These are phyloP conservation scores for Umbellularia californica DNA, from an alignment of 164 flowering plant species.

Conservation along the genomic window DNA sequence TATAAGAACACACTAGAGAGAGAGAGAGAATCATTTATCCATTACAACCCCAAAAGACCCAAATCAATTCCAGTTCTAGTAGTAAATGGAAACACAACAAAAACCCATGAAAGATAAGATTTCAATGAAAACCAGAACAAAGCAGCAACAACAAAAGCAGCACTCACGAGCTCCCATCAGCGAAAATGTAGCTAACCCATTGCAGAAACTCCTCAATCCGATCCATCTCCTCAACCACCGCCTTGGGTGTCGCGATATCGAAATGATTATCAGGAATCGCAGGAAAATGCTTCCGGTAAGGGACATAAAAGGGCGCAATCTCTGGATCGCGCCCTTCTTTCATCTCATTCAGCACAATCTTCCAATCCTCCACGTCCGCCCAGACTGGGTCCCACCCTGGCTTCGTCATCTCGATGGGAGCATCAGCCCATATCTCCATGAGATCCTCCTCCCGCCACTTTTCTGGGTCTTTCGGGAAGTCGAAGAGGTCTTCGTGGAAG, in stretches of 20 bases:
- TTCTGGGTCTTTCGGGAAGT: constrained; percentile 80
- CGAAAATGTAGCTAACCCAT: constrained; percentile 91
- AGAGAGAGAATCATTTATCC: background rate
- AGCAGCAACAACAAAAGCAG: background rate
- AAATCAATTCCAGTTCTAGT: background rate
- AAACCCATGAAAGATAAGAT: background rate
- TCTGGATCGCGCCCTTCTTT: constrained; percentile 53
- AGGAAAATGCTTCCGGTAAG: constrained; percentile 68
- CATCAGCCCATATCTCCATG: constrained; percentile 78
- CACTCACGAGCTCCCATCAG: constrained; percentile 84
- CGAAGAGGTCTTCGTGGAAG: constrained; percentile 37
- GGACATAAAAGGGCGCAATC: constrained; percentile 83
- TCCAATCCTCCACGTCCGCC: constrained; percentile 79
- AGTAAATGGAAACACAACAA: background rate
- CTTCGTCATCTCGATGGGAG: constrained; percentile 41
- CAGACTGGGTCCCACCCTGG: constrained; percentile 90
- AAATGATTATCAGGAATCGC: constrained; percentile 57
- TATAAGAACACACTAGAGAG: background rate
- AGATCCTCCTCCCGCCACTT: constrained; percentile 81
- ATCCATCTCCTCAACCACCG: constrained; percentile 79
- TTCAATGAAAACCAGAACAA: background rate
- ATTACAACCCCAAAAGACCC: background rate
- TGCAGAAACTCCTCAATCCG: constrained; percentile 85
- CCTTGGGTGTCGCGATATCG: constrained; percentile 55
- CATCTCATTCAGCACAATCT: constrained; percentile 37